These are phyloP conservation scores for Rosa hybrid DNA, from an alignment of 331 rosid genomes.

Conservation along the genomic window DNA sequence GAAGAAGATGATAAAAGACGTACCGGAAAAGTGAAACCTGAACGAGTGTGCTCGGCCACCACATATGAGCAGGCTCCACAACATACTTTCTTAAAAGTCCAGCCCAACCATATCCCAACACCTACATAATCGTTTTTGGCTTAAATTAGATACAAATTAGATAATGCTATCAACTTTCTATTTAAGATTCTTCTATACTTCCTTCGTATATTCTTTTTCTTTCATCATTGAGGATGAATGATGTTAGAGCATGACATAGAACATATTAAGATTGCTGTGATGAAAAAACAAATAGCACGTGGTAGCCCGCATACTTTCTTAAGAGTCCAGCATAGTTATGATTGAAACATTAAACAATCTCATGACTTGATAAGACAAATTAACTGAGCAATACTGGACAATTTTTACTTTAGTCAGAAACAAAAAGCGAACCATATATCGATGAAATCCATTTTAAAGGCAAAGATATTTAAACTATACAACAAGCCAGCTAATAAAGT, in stretches of 20 bases:
- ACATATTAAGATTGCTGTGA: no score
- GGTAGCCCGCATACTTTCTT: no score
- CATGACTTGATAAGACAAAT: no score
- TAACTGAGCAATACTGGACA: no score
- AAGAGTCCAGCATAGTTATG: no score
- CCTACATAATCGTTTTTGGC: slow-evolving; percentile 16
- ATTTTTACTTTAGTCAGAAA: background rate
- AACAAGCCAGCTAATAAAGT: background rate
- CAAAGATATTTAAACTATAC: background rate
- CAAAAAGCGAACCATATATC: background rate
- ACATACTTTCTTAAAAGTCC: slow-evolving; percentile 66
- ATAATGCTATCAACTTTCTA: no score
- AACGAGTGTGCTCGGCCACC: slow-evolving; percentile 81
- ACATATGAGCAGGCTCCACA: slow-evolving; percentile 84
- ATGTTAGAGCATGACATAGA: no score
- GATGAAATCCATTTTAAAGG: background rate
- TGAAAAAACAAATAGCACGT: no score
- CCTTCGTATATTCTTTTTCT: no score
- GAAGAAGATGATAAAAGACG: background rate
- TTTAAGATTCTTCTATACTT: no score
- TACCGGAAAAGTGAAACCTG: slow-evolving; percentile 74
- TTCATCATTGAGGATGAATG: no score
- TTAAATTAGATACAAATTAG: background rate
- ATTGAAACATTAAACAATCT: no score
- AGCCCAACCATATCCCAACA: slow-evolving; percentile 78